Conservation (phyloP, 108 stramenopile genomes). For the Stephanodiscus minutulus region DNA sequence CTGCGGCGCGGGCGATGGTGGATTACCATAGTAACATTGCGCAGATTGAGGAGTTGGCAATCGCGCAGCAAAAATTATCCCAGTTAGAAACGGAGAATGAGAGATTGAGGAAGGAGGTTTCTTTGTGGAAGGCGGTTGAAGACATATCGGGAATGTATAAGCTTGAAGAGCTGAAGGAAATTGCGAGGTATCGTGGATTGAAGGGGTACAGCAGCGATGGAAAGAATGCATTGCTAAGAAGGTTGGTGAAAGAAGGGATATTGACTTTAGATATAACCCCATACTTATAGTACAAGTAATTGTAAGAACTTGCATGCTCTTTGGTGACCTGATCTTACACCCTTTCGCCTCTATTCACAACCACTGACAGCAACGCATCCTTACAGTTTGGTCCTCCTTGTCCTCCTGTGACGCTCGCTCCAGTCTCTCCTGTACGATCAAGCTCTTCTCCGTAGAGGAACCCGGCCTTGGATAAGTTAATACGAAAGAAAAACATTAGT, state of each 20-base stretch:
- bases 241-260: slow-evolving; percentile 37
- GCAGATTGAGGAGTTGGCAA: slow-evolving; percentile 35
- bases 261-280: slow-evolving; percentile 22
- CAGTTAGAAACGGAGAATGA: slow-evolving; percentile 41
- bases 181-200: slow-evolving; percentile 29
- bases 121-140: slow-evolving; percentile 39
- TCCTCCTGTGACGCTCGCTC: slow-evolving; percentile 23
- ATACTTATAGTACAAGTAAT: background rate
- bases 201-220: slow-evolving; percentile 42
- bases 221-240: slow-evolving; percentile 46
- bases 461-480: slow-evolving; percentile 27
- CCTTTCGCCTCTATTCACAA: slow-evolving; percentile 38
- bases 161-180: slow-evolving; percentile 47
- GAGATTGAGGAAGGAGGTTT: slow-evolving; percentile 25
- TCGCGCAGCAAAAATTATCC: slow-evolving; percentile 6
- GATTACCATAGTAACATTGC: slow-evolving; percentile 36
- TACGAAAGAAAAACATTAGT: background rate
- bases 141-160: slow-evolving; percentile 26
- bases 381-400: slow-evolving; percentile 43
- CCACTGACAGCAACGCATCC: slow-evolving; percentile 40
- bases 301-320: background rate
- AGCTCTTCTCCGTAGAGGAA: slow-evolving; percentile 44
- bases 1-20: slow-evolving; percentile 38
- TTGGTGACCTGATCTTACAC: background rate
- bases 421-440: slow-evolving; percentile 30